These are phyloP conservation scores for Gaillardinia entomophila DNA, from an alignment of 805 yeast species.

Conservation along the genomic window DNA sequence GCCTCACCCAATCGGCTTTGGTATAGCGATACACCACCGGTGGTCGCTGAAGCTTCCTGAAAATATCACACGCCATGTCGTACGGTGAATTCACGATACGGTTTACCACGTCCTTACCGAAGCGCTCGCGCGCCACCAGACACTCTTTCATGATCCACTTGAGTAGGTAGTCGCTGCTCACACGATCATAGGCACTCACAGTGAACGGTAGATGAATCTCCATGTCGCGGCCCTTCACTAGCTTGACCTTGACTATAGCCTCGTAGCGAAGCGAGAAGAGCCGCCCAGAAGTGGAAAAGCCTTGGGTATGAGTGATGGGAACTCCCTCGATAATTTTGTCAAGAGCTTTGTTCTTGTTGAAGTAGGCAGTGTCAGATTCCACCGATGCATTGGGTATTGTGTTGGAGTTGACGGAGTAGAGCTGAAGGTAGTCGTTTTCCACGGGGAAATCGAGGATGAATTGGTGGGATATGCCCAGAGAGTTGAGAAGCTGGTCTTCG, in stretches of 20 bases:
- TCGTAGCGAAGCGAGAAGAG: constrained; percentile 50
- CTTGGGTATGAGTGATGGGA: constrained; percentile 42
- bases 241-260: constrained; percentile 42
- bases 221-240: constrained; percentile 44
- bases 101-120: constrained; percentile 26
- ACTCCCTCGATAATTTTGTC: constrained; percentile 32
- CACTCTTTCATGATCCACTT: constrained; percentile 51
- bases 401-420: constrained; percentile 7
- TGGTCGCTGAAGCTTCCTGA: constrained; percentile 18
- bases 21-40: constrained; percentile 24
- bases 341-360: constrained; percentile 14
- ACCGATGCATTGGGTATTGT: background rate
- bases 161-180: constrained; percentile 43
- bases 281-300: constrained; percentile 46
- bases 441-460: constrained; percentile 27
- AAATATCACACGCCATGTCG: constrained; percentile 14
- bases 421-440: constrained; percentile 28
- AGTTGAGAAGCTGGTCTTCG: constrained; percentile 12
- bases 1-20: constrained; percentile 30
- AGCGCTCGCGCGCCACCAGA: constrained; percentile 32
- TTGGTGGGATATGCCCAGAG: constrained; percentile 19
- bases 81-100: constrained; percentile 12
- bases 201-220: constrained; percentile 47
- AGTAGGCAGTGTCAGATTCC: constrained; percentile 7
- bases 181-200: constrained; percentile 47